Percentiles rank a stretch among this genome's conserved stretches.
These are phyloP conservation scores for Rosellinia necatrix DNA, from an alignment of 2,329 filamentous ascomycete species.

Conservation along the genomic window DNA sequence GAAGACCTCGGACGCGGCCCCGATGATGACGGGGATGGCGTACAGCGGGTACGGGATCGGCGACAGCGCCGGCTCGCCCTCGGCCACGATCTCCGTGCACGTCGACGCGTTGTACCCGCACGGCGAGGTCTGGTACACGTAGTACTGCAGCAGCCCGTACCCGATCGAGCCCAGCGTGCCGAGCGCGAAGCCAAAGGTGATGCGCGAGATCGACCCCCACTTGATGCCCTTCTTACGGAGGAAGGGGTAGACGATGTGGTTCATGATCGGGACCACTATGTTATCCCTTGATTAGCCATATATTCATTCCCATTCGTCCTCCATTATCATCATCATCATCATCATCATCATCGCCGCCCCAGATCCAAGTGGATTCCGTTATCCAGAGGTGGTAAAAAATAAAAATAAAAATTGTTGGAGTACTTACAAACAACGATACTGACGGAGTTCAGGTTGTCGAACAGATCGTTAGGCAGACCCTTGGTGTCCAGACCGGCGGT, in stretches of 20 bases:
- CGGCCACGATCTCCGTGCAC: conserved; percentile 35
- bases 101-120: conserved; percentile 40
- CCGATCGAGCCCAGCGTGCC: conserved; percentile 46
- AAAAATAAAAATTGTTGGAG: not conserved
- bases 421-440: conserved; percentile 45
- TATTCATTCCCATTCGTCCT: too few species aligned
- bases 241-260: conserved; percentile 48
- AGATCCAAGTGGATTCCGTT: too few species aligned
- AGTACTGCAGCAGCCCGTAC: conserved; percentile 37
- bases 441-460: conserved; percentile 50
- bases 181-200: conserved; percentile 51
- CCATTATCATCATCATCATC: too few species aligned
- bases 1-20: conserved; percentile 58
- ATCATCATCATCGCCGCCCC: too few species aligned
- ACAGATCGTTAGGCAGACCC: conserved; percentile 50
- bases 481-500: conserved; percentile 48
- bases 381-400: not conserved
- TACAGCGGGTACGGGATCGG: conserved; percentile 37
- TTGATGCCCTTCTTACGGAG: conserved; percentile 45
- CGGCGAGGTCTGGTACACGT: conserved; percentile 39
- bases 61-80: conserved; percentile 32
- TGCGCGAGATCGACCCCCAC: conserved; percentile 50
- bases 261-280: conserved; percentile 46
- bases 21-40: conserved; percentile 53
- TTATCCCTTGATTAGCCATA: conserved; percentile 20